phyloP scores from a whole-genome alignment of 108 stramenopile genomes.

The Conticribra guillardii region DNA sequence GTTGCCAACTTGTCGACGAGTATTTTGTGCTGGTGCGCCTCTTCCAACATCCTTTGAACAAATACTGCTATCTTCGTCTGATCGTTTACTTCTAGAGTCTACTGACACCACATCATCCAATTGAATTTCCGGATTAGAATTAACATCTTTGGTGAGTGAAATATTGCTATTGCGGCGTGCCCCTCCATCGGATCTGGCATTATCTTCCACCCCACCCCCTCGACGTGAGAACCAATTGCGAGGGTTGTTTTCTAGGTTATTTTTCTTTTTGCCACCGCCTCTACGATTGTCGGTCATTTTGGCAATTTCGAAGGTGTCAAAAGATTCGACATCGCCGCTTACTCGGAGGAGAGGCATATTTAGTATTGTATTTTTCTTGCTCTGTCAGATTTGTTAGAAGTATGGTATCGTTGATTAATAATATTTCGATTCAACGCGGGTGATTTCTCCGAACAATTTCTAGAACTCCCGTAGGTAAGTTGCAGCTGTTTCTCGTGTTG shows the following conservation, averaged over 20 bases:
- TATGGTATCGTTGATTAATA: too few relatives aligned
- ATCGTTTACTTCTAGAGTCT: background rate
- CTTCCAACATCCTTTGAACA: background rate
- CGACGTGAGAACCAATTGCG: background rate
- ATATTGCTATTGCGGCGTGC: background rate
- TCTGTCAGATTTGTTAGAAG: too few relatives aligned
- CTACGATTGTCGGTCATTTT: conserved; percentile 13
- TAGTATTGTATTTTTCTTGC: background rate
- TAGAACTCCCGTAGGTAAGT: too few relatives aligned
- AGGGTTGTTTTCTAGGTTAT: background rate
- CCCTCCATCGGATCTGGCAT: background rate
- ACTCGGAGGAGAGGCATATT: conserved; percentile 27
- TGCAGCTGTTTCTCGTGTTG: too few relatives aligned
- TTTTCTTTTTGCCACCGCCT: background rate
- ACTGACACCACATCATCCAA: background rate
- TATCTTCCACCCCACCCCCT: background rate
- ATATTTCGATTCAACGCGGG: too few relatives aligned
- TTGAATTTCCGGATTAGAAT: too few relatives aligned
- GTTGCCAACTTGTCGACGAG: background rate
- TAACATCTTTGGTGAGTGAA: too few relatives aligned
- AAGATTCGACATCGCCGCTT: conserved; percentile 22
- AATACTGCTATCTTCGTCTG: background rate
- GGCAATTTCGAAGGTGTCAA: conserved; percentile 29
- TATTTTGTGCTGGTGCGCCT: background rate
- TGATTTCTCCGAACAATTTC: too few relatives aligned